phyloP scores from a whole-genome alignment of 176 grass and related monocot species.

The Urochloa ruziziensis region DNA sequence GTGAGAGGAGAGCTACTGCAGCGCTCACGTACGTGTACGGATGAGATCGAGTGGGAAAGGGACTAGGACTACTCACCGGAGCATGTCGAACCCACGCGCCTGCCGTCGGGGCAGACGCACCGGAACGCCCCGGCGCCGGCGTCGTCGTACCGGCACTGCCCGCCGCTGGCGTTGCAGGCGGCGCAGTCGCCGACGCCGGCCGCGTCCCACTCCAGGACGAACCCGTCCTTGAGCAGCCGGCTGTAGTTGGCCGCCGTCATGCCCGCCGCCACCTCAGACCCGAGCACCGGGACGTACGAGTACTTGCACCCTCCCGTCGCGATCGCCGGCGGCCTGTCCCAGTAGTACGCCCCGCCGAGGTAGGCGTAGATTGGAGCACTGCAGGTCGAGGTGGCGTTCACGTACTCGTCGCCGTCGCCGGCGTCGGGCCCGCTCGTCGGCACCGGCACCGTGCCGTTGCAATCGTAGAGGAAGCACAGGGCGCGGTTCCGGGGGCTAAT shows the following conservation, averaged over 20 bases:
- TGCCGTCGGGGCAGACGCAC: slow-evolving; percentile 54
- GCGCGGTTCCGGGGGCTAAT: slow-evolving; percentile 19
- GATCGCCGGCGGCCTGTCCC: not conserved
- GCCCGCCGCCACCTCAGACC: not conserved
- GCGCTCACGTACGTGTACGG: not conserved
- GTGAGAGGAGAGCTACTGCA: not conserved
- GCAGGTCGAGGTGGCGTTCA: not conserved
- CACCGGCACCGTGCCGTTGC: not conserved
- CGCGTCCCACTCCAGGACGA: slow-evolving; percentile 42
- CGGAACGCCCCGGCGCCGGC: not conserved
- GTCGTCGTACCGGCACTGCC: slow-evolving; percentile 45
- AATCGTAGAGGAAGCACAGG: slow-evolving; percentile 53
- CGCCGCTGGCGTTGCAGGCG: slow-evolving; percentile 17
- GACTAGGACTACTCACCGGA: slow-evolving; percentile 25
- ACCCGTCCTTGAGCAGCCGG: slow-evolving; percentile 35
- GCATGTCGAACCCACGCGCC: not conserved
- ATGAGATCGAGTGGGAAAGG: not conserved
- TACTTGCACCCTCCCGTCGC: not conserved
- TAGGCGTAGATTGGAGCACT: rapidly evolving
- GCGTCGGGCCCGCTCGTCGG: not conserved
- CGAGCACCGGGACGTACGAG: slow-evolving; percentile 38
- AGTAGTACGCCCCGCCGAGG: slow-evolving; percentile 11
- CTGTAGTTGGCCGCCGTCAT: slow-evolving; percentile 28
- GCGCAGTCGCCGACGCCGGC: not conserved
- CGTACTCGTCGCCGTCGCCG: not conserved